phyloP scores from a whole-genome alignment of 208 protist species.

The Crithidia fasciculata region DNA sequence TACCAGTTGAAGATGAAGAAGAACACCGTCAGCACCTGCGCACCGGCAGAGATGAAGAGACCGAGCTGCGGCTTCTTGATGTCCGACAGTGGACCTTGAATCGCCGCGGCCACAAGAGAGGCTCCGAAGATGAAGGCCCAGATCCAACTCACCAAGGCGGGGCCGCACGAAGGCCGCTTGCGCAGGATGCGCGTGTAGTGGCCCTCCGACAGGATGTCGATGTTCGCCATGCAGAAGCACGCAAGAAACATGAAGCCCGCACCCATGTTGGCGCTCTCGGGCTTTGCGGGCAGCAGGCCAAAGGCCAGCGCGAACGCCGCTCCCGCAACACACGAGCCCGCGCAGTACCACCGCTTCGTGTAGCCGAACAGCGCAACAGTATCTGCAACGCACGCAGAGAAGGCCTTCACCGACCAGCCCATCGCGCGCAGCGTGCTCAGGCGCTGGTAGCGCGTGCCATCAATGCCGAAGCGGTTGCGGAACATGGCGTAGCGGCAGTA shows the following conservation, averaged over 20 bases:
- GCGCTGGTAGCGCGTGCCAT: slow-evolving; percentile 54
- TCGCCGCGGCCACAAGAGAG: slow-evolving; percentile 35
- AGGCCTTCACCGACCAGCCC: slow-evolving; percentile 69
- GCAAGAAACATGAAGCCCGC: slow-evolving; percentile 59
- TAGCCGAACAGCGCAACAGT: slow-evolving; percentile 61
- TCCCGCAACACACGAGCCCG: slow-evolving; percentile 47
- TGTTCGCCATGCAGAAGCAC: slow-evolving; percentile 56
- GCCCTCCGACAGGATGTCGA: slow-evolving; percentile 78
- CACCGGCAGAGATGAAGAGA: slow-evolving; percentile 46
- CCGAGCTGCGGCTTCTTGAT: slow-evolving; percentile 34
- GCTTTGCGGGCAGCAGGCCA: slow-evolving; percentile 45
- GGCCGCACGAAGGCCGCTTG: slow-evolving; percentile 37
- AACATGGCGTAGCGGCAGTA: slow-evolving; percentile 58
- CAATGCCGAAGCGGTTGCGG: slow-evolving; percentile 43
- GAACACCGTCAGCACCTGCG: slow-evolving; percentile 49
- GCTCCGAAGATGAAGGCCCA: slow-evolving; percentile 61
- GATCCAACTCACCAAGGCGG: slow-evolving; percentile 65
- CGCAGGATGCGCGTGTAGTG: slow-evolving; percentile 76
- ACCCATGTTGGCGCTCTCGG: slow-evolving; percentile 34
- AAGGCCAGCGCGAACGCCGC: slow-evolving; percentile 43
- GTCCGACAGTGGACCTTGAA: slow-evolving; percentile 63
- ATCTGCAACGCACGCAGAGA: slow-evolving; percentile 57
- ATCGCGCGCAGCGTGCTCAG: slow-evolving; percentile 47
- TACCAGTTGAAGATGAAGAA: slow-evolving; percentile 77
- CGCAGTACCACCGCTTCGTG: slow-evolving; percentile 70